Percentiles rank a stretch among this genome's conserved stretches.
These are phyloP conservation scores for Thalassiosira livingstoniorum DNA, from an alignment of 352 stramenopile species.

Conservation along the genomic window DNA sequence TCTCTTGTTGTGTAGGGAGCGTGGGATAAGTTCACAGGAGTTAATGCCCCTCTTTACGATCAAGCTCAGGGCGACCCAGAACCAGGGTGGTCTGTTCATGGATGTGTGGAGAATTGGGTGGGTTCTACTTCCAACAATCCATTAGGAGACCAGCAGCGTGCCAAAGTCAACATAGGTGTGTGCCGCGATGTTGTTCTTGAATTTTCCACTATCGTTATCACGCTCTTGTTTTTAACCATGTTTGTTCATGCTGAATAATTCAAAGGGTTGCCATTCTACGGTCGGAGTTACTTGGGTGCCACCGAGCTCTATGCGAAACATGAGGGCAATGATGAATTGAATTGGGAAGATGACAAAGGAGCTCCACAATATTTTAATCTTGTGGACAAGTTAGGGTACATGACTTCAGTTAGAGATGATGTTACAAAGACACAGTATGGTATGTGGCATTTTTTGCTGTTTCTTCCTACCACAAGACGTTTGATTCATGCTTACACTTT, in stretches of 20 bases:
- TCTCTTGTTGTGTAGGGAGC: too few species aligned
- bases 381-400: slow-evolving; percentile 5
- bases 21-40: slow-evolving; percentile 27
- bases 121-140: slow-evolving; percentile 7
- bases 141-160: not conserved
- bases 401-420: slow-evolving; percentile 28
- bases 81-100: slow-evolving; percentile 19
- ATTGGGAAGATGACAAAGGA: slow-evolving; percentile 34
- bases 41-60: slow-evolving; percentile 42
- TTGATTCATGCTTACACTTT: too few species aligned
- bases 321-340: slow-evolving; percentile 14
- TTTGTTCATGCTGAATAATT: not conserved
- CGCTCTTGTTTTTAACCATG: too few species aligned
- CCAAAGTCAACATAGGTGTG: slow-evolving; percentile 33
- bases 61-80: slow-evolving; percentile 16
- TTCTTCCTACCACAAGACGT: too few species aligned
- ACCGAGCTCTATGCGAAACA: slow-evolving; percentile 14
- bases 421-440: slow-evolving; percentile 40
- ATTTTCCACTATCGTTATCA: too few species aligned
- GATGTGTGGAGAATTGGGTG: slow-evolving; percentile 36
- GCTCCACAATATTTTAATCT: slow-evolving; percentile 37
- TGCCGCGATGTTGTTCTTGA: not conserved
- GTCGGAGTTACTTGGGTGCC: slow-evolving; percentile 6
- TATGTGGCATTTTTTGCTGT: too few species aligned
- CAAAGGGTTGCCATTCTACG: slow-evolving; percentile 27